Evolutionary conservation across 129 eudicot genomes (phyloP).

Genomic region (Daucus carota): DH1_v3.0 NC_030382.2:58998001-58998500

Average conservation of each 20-base stretch:
- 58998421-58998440: constrained; percentile 62
- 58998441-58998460: constrained; percentile 52
- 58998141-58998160: not conserved
- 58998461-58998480: constrained; percentile 68
- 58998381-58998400: constrained; percentile 60
- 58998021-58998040: not conserved
- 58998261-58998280: not conserved
- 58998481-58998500: constrained; percentile 66
- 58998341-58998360: constrained; percentile 83
- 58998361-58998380: constrained; percentile 73
- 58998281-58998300: constrained; percentile 72
- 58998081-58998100: not conserved
- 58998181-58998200: not conserved
- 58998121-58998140: not conserved
- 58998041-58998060: not conserved
- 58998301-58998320: constrained; percentile 71
- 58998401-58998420: constrained; percentile 66
- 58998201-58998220: not conserved
- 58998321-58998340: constrained; percentile 82
- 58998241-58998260: not conserved
- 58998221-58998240: not conserved
- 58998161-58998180: not conserved
- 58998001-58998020: not conserved
- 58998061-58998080: not conserved
- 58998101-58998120: not conserved